Evolutionary conservation across 306 rosid genomes (phyloP).

Genomic region (Prinsepia uniflora): DNA sequence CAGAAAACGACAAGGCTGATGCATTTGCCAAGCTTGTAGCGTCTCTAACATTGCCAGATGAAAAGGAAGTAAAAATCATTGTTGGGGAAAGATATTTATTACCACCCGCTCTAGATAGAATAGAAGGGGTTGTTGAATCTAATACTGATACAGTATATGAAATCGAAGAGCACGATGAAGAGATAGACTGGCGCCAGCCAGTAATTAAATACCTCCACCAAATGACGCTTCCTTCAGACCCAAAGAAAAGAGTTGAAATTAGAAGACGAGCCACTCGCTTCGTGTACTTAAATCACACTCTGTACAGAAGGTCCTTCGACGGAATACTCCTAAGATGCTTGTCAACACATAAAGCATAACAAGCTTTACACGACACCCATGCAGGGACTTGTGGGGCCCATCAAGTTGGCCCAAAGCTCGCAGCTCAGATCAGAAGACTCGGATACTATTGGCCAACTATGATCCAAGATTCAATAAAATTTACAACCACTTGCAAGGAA

Average conservation of each 20-base stretch:
- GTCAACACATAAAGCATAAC: too few relatives aligned
- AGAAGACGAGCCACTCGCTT: too few relatives aligned
- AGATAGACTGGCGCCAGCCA: not conserved
- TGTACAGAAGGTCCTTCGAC: too few relatives aligned
- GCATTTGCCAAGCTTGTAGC: not conserved
- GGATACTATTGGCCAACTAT: too few relatives aligned
- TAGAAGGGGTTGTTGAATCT: not conserved
- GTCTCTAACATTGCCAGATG: not conserved
- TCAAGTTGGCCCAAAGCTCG: too few relatives aligned
- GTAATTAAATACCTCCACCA: not conserved
- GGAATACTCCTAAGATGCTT: too few relatives aligned
- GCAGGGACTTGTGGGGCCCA: too few relatives aligned
- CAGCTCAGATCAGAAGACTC: too few relatives aligned
- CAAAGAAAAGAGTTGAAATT: too few relatives aligned
- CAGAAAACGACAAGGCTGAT: not conserved
- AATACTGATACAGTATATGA: too few relatives aligned
- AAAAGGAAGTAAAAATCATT: not conserved
- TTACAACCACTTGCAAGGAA: not conserved
- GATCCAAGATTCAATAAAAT: not conserved
- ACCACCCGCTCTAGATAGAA: not conserved
- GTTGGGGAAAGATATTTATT: not conserved
- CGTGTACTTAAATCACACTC: too few relatives aligned
- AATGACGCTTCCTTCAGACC: not conserved
- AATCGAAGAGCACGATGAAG: not conserved
- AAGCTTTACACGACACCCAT: too few relatives aligned